phyloP scores from a whole-genome alignment of 2,329 filamentous ascomycete species.

The Fusarium circinatum region DNA sequence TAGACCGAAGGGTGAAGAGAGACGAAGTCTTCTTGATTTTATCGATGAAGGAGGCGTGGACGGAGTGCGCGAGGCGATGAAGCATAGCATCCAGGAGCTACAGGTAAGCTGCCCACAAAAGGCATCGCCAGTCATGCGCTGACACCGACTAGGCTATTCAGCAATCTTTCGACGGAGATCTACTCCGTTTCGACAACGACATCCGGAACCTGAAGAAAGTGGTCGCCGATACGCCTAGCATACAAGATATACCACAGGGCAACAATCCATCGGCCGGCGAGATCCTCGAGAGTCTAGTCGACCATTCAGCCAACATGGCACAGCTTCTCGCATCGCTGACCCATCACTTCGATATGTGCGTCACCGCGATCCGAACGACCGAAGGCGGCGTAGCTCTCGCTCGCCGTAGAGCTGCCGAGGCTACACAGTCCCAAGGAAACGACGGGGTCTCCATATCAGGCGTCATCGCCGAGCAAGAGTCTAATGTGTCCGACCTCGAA shows the following conservation, averaged over 20 bases:
- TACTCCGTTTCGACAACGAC: slow-evolving; percentile 79
- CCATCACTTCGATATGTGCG: slow-evolving; percentile 91
- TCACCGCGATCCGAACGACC: slow-evolving; percentile 89
- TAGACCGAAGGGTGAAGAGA: slow-evolving; percentile 66
- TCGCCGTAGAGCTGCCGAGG: slow-evolving; percentile 74
- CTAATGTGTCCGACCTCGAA: slow-evolving; percentile 64
- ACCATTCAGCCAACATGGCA: slow-evolving; percentile 84
- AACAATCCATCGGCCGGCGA: slow-evolving; percentile 56
- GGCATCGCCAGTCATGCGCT: not conserved
- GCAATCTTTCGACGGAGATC: slow-evolving; percentile 78
- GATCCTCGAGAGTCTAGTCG: slow-evolving; percentile 72
- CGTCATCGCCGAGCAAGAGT: slow-evolving; percentile 69
- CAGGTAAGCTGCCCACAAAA: slow-evolving; percentile 59
- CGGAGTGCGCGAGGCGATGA: slow-evolving; percentile 71
- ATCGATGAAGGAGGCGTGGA: slow-evolving; percentile 78
- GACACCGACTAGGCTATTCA: slow-evolving; percentile 63
- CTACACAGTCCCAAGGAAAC: slow-evolving; percentile 58
- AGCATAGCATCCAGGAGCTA: slow-evolving; percentile 75
- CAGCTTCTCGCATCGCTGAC: slow-evolving; percentile 82
- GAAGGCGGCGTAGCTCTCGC: slow-evolving; percentile 80
- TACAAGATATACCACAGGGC: slow-evolving; percentile 49
- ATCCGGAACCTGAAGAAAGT: slow-evolving; percentile 72
- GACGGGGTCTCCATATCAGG: slow-evolving; percentile 72
- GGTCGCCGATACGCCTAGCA: slow-evolving; percentile 56
- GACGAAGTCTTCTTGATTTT: slow-evolving; percentile 77